Percentiles rank a stretch among this genome's conserved stretches.
Evolutionary conservation across 805 yeast species (phyloP).

Genomic region (Osmozyma mogii): DNA sequence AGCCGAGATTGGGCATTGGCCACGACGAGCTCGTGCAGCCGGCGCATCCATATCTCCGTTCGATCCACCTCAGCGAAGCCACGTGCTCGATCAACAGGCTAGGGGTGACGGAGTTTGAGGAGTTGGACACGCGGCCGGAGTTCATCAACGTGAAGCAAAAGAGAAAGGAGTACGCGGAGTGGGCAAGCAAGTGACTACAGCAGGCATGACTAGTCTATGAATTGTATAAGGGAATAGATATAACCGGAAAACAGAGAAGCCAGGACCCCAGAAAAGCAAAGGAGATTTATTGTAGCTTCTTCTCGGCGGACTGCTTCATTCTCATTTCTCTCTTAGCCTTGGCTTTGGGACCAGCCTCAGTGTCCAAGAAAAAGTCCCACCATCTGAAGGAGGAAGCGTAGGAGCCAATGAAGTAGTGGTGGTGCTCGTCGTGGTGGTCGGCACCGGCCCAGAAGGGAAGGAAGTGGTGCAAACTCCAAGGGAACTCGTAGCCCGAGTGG

Average conservation of each 20-base stretch:
- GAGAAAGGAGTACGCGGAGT: conserved; percentile 36
- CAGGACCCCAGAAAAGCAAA: too few species aligned
- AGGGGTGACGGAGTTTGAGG: conserved; percentile 41
- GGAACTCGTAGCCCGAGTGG: conserved; percentile 97
- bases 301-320: conserved; percentile 50
- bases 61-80: conserved; percentile 40
- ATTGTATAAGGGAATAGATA: too few species aligned
- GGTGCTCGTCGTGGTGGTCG: conserved; percentile 96
- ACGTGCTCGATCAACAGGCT: conserved; percentile 38
- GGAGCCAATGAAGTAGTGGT: conserved; percentile 91
- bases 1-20: conserved; percentile 6
- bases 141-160: conserved; percentile 42
- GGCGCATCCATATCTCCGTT: conserved; percentile 31
- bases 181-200: too few species aligned
- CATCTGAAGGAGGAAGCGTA: conserved; percentile 93
- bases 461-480: conserved; percentile 89
- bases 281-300: conserved; percentile 12
- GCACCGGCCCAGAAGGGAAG: conserved; percentile 98
- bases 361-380: conserved; percentile 84
- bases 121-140: conserved; percentile 41
- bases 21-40: conserved; percentile 22
- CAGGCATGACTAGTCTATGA: too few species aligned
- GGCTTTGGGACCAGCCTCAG: conserved; percentile 86
- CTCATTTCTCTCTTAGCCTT: conserved; percentile 64
- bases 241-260: too few species aligned